These are phyloP conservation scores for Leccinum angustisporum DNA, from an alignment of 1,284 basidiomycete genomes.

Conservation along the genomic window DNA sequence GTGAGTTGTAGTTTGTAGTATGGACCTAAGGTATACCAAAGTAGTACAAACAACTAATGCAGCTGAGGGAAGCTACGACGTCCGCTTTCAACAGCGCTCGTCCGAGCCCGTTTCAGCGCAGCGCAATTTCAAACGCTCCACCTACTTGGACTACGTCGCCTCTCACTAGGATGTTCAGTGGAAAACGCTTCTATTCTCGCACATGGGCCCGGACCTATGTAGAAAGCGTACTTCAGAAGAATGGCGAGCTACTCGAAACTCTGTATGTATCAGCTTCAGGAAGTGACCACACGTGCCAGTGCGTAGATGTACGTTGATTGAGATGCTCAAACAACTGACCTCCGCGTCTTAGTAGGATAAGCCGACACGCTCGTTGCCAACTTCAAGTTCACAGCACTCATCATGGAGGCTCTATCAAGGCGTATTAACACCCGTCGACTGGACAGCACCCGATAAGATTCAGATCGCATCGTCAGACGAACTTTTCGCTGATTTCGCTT, in stretches of 20 bases:
- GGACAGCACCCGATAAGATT: constrained; percentile 49
- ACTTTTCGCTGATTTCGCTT: constrained; percentile 59
- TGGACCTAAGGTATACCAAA: too few species aligned
- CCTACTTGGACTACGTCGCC: too few species aligned
- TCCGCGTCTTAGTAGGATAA: constrained; percentile 51
- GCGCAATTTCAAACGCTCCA: too few species aligned
- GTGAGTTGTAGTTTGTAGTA: too few species aligned
- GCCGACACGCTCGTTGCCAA: constrained; percentile 92
- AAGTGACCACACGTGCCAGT: constrained; percentile 89
- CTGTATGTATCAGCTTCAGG: constrained; percentile 92
- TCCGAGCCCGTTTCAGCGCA: too few species aligned
- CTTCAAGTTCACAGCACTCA: constrained; percentile 83
- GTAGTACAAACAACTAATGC: too few species aligned
- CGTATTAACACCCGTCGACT: constrained; percentile 49
- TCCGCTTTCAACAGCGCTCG: too few species aligned
- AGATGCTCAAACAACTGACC: neutral
- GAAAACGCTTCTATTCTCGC: constrained; percentile 91
- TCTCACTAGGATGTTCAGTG: constrained; percentile 41
- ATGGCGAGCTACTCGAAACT: constrained; percentile 61
- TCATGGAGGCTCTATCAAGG: constrained; percentile 71
- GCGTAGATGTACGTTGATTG: constrained; percentile 29
- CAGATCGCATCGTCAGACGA: constrained; percentile 66
- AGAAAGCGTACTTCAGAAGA: constrained; percentile 44
- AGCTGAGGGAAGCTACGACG: too few species aligned
- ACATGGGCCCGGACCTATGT: constrained; percentile 67